Evolutionary conservation across 345 rosid genomes (phyloP).

Genomic region (Euphorbia lathyris): DNA sequence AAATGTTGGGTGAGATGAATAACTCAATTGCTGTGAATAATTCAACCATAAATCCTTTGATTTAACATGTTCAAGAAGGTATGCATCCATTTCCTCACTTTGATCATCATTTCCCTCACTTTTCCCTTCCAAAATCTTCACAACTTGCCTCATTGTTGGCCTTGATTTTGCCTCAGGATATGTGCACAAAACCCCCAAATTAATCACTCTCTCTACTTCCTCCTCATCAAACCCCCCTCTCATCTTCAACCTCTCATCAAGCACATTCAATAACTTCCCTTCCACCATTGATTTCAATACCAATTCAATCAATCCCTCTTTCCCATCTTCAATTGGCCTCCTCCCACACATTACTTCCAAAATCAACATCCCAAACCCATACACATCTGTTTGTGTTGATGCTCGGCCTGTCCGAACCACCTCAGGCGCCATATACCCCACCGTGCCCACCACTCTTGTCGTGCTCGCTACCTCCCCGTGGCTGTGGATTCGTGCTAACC

Average conservation of each 20-base stretch:
- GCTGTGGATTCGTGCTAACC: conserved; percentile 65
- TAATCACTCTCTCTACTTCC: conserved; percentile 49
- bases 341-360: conserved; percentile 58
- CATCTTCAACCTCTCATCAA: conserved; percentile 43
- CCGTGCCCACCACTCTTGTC: conserved; percentile 65
- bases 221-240: conserved; percentile 33
- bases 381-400: conserved; percentile 44
- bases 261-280: conserved; percentile 39
- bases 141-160: conserved; percentile 78
- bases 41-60: conserved; percentile 30
- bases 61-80: conserved; percentile 41
- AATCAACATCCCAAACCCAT: conserved; percentile 45
- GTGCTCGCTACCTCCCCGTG: conserved; percentile 57
- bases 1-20: conserved; percentile 47
- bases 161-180: conserved; percentile 51
- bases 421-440: conserved; percentile 81
- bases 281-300: conserved; percentile 43
- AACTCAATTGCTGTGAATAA: conserved; percentile 26
- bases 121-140: conserved; percentile 55
- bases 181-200: conserved; percentile 62
- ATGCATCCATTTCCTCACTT: conserved; percentile 48
- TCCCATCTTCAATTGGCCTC: conserved; percentile 51
- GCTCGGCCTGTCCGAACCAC: conserved; percentile 45
- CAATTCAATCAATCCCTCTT: conserved; percentile 40
- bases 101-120: conserved; percentile 35